Evolutionary conservation across 352 stramenopile species (phyloP), one percentile per base, ranked within the genome.

Genomic region (Phytophthora quininea): DNA sequence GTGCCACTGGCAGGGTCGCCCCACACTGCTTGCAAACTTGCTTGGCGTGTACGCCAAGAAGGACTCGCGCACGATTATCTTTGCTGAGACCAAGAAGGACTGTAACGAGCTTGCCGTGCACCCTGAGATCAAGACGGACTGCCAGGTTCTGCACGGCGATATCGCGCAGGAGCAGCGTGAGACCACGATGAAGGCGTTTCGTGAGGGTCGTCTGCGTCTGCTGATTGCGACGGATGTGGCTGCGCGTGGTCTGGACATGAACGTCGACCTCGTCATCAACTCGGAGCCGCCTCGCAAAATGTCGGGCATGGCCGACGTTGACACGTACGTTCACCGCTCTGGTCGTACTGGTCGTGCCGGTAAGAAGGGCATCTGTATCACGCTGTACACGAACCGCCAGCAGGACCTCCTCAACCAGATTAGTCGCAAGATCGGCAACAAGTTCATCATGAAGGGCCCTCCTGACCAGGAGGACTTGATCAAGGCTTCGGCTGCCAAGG

Each of bases 271-370:
- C 19, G 96, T 99, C 15, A 96, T 99, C 67, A 98, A 99, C 71
- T 98, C 90, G 69, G 96, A 99, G 76, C 85, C 97, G 4, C 84
- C 76, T 58, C 86, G 77, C 58, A 94, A 90, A 82, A 76, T 77
- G 52, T 88, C 82, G 19, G 91, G 92, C 32, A 88, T 89, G 58
- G 86, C 89, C 1, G 96, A 99, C 73, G 90, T 96, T 3, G 97
- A 99, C 71, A 98, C 97, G 4, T 99, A 99, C 81, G 96, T 99
- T 42, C 98, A 99, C 76, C 89, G 98, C 48, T 98, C 93, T n/a
- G 98, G 98, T 33, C 91, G 98, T 58, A 98, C 98, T 2, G 98
- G 97, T 46, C 92, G 98, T 64, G 94, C 98, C 27, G 97, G 97
- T 31, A 91, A 93, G 61, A 98, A 97, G 68, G 98, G 98, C 49